These are phyloP conservation scores for Picochlorum sp. DNA, from an alignment of 139 green algal genomes.

Conservation along the genomic window DNA sequence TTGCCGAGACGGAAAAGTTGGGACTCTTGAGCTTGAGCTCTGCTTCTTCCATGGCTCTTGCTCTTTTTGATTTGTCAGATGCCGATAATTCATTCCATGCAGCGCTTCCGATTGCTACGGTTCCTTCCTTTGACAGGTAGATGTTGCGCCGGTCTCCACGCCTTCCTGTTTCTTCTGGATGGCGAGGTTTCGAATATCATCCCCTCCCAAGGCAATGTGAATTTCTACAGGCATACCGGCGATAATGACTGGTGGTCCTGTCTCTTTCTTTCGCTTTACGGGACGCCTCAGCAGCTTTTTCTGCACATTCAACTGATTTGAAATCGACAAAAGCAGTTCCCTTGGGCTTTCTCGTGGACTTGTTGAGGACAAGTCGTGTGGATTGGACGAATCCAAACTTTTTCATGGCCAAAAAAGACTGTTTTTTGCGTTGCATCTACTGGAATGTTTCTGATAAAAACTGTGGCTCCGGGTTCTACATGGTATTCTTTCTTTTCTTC, in stretches of 20 bases:
- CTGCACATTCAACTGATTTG: slow-evolving; percentile 26
- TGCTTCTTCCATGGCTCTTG: slow-evolving; percentile 52
- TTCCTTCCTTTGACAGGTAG: slow-evolving; percentile 78
- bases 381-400: slow-evolving; percentile 49
- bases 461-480: slow-evolving; percentile 27
- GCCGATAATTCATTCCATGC: slow-evolving; percentile 68
- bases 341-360: slow-evolving; percentile 62
- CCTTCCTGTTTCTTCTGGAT: slow-evolving; percentile 3
- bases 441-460: slow-evolving; percentile 71
- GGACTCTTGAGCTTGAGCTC: slow-evolving; percentile 77
- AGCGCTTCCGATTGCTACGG: slow-evolving; percentile 60
- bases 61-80: slow-evolving; percentile 48
- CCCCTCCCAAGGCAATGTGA: slow-evolving; percentile 62
- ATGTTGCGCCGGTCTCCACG: slow-evolving; percentile 72
- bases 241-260: slow-evolving; percentile 52
- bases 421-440: slow-evolving; percentile 44
- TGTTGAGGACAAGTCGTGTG: slow-evolving; percentile 72
- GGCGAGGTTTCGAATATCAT: slow-evolving; percentile 51
- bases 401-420: slow-evolving; percentile 42
- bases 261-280: slow-evolving; percentile 35
- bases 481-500: background rate
- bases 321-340: slow-evolving; percentile 90
- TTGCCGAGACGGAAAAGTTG: slow-evolving; percentile 84
- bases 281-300: slow-evolving; percentile 46
- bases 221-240: slow-evolving; percentile 52